Conservation (phyloP, 805 yeast species). For the Babjeviella inositovora region DNA sequence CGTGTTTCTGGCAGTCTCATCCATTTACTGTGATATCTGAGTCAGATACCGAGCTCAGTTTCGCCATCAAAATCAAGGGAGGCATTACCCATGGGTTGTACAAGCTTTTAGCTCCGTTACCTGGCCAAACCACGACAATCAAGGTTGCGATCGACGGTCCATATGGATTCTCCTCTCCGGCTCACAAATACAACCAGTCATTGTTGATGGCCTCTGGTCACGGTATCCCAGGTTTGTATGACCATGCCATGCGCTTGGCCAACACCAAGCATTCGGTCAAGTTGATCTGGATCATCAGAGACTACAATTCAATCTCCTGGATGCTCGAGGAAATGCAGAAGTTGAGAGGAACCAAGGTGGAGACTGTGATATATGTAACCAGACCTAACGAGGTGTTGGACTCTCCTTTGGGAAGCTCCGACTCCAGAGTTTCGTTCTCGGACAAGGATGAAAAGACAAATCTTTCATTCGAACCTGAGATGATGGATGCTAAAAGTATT, state of each 20-base stretch:
- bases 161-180: constrained; percentile 38
- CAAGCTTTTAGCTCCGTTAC: constrained; percentile 10
- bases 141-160: constrained; percentile 48
- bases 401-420: constrained; percentile 3
- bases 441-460: constrained; percentile 5
- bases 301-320: constrained; percentile 30
- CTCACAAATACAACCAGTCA: constrained; percentile 32
- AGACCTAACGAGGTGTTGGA: constrained; percentile 8
- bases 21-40: constrained; percentile 23
- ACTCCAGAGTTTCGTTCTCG: constrained; percentile 1
- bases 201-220: constrained; percentile 60
- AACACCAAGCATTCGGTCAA: too few species aligned
- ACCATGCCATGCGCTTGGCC: constrained; percentile 14
- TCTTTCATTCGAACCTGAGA: too few species aligned
- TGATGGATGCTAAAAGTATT: too few species aligned
- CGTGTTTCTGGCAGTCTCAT: constrained; percentile 27
- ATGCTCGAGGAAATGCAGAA: constrained; percentile 22
- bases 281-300: too few species aligned
- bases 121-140: constrained; percentile 10
- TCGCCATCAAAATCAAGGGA: constrained; percentile 34
- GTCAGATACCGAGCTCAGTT: constrained; percentile 14
- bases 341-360: constrained; percentile 13
- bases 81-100: constrained; percentile 35
- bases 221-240: constrained; percentile 46
- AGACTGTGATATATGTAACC: constrained; percentile 23